Conservation (phyloP, 2,329 filamentous ascomycete genomes). For the Grosmannia serpens region DNA sequence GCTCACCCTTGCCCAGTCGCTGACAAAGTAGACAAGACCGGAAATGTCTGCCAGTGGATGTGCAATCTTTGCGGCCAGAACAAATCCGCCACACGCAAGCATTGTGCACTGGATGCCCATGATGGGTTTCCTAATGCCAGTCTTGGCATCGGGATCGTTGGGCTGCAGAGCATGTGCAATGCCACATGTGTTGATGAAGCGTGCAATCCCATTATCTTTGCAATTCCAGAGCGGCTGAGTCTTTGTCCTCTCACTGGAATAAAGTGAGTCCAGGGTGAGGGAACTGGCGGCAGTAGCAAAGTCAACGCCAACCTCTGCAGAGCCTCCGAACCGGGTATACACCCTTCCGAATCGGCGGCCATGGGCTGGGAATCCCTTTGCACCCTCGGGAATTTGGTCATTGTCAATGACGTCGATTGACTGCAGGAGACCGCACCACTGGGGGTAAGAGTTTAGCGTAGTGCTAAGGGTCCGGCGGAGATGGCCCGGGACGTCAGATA, state of each 20-base stretch:
- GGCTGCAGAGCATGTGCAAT: conserved; percentile 1
- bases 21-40: neutral
- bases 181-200: conserved; percentile 1
- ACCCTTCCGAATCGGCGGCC: conserved; percentile 1
- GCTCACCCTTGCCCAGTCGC: conserved; percentile 3
- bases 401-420: conserved; percentile 1
- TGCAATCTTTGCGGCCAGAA: conserved; percentile 2
- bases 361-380: conserved; percentile 2
- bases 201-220: neutral
- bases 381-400: neutral
- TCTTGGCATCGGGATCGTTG: neutral
- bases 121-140: conserved; percentile 1
- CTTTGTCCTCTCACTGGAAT: neutral
- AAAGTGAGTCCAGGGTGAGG: neutral
- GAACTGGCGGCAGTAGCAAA: neutral
- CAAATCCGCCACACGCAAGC: conserved; percentile 3
- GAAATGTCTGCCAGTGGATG: conserved; percentile 5
- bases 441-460: neutral
- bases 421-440: conserved; percentile 1
- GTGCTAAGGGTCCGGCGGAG: neutral
- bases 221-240: conserved; percentile 2
- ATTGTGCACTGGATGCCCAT: conserved; percentile 3
- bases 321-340: conserved; percentile 1
- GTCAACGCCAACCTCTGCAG: conserved; percentile 1
- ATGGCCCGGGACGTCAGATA: neutral